Conservation (phyloP, 352 stramenopile genomes). For the Pythium dissotocum region DNA sequence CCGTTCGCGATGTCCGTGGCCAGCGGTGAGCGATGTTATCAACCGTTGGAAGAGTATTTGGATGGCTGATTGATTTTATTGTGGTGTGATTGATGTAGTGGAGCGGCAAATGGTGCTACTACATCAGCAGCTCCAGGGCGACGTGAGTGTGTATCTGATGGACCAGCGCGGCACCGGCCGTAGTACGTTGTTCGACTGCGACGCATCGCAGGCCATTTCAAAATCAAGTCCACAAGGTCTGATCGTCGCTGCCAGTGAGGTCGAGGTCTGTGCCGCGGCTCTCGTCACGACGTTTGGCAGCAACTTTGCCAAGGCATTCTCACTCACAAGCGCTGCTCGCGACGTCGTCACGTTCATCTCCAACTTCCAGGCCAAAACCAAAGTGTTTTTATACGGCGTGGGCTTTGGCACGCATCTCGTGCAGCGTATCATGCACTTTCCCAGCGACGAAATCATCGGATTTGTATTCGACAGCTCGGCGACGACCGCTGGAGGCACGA, state of each 20-base stretch:
- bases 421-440: constrained; percentile 63
- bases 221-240: constrained; percentile 6
- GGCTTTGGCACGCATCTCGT: constrained; percentile 69
- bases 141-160: constrained; percentile 32
- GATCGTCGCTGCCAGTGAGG: constrained; percentile 18
- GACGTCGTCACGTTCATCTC: constrained; percentile 62
- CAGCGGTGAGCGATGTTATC: constrained; percentile 8
- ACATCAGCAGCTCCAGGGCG: constrained; percentile 23
- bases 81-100: background rate
- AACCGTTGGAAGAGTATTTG: background rate
- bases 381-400: constrained; percentile 65
- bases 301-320: constrained; percentile 43
- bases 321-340: constrained; percentile 58
- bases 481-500: constrained; percentile 32
- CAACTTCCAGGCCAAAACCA: constrained; percentile 39
- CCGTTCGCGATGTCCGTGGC: constrained; percentile 14
- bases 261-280: constrained; percentile 9
- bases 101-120: constrained; percentile 26
- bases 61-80: background rate
- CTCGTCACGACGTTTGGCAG: constrained; percentile 19
- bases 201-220: constrained; percentile 18
- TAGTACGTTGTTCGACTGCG: constrained; percentile 29
- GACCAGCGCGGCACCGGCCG: constrained; percentile 33
- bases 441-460: constrained; percentile 44
- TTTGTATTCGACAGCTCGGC: constrained; percentile 63